Percentiles rank a stretch among this genome's conserved stretches.
These are phyloP conservation scores for Paraglomus brasilianum DNA, from an alignment of 192 early-diverging fungal species.

Conservation along the genomic window DNA sequence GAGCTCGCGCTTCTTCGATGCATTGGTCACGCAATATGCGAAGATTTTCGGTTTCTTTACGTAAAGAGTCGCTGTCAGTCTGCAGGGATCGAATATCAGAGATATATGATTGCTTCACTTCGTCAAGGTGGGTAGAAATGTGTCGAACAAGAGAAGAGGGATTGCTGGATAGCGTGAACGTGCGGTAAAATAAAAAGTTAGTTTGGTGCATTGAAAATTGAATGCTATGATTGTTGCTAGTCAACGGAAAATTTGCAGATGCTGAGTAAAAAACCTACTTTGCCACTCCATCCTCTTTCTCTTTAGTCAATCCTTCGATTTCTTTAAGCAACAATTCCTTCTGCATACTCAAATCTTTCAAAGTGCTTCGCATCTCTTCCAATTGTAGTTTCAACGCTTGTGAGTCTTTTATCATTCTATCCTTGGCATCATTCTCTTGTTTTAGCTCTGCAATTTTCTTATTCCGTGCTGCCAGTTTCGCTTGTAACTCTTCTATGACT, in stretches of 20 bases:
- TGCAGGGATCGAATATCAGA: slow-evolving; percentile 48
- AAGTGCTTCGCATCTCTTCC: slow-evolving; percentile 34
- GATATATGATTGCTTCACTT: slow-evolving; percentile 46
- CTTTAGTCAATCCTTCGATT: slow-evolving; percentile 35
- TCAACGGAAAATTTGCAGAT: neutral
- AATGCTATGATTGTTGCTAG: neutral
- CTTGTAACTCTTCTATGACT: slow-evolving; percentile 31
- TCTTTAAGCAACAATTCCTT: slow-evolving; percentile 37
- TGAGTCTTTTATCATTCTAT: slow-evolving; percentile 16
- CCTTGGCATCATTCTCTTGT: slow-evolving; percentile 7
- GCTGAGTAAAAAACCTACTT: slow-evolving; percentile 23
- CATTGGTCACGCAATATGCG: slow-evolving; percentile 48
- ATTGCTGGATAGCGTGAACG: slow-evolving; percentile 17
- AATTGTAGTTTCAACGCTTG: slow-evolving; percentile 3
- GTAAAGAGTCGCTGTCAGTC: slow-evolving; percentile 45
- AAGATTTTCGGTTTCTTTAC: slow-evolving; percentile 45
- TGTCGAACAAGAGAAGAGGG: slow-evolving; percentile 31
- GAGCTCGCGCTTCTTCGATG: slow-evolving; percentile 50
- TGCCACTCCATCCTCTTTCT: slow-evolving; percentile 45
- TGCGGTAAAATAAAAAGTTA: slow-evolving; percentile 7
- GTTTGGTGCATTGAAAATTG: neutral
- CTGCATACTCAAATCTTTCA: slow-evolving; percentile 36
- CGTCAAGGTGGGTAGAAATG: slow-evolving; percentile 42
- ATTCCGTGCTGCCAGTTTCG: slow-evolving; percentile 31
- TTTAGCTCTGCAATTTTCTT: neutral